Conservation (phyloP, 2,329 filamentous ascomycete genomes). For the Aspergillus terreus region DNA sequence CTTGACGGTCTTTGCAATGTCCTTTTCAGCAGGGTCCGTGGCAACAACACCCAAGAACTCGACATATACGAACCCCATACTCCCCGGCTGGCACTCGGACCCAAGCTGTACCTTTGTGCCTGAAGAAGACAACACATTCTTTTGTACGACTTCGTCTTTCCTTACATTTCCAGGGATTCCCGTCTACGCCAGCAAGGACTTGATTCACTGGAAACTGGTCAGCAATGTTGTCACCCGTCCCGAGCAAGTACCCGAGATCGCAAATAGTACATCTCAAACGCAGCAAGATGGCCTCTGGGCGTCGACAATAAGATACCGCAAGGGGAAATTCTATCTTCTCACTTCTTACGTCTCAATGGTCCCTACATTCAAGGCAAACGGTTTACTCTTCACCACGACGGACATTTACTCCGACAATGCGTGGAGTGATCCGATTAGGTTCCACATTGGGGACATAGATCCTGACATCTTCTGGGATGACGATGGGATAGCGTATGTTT, state of each 20-base stretch:
- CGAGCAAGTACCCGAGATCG: conserved; percentile 33
- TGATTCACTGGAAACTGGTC: conserved; percentile 15
- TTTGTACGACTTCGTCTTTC: conserved; percentile 46
- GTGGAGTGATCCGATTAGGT: conserved; percentile 12
- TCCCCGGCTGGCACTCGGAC: conserved; percentile 45
- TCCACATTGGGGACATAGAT: conserved; percentile 6
- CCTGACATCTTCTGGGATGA: conserved; percentile 12
- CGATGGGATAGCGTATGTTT: conserved; percentile 8
- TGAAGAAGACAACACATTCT: conserved; percentile 32
- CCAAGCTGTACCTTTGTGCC: conserved; percentile 43
- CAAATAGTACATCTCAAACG: conserved; percentile 4
- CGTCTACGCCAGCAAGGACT: conserved; percentile 43
- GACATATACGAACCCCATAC: conserved; percentile 6
- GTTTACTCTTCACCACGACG: conserved; percentile 1
- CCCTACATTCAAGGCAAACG: neutral
- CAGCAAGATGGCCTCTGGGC: conserved; percentile 37
- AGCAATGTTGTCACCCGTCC: conserved; percentile 19
- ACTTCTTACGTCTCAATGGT: neutral
- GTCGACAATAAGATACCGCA: conserved; percentile 37
- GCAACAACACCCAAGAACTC: neutral
- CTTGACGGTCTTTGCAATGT: neutral
- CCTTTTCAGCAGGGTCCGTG: neutral
- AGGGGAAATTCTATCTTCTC: conserved; percentile 41
- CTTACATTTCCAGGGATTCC: conserved; percentile 45
- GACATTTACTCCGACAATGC: neutral